phyloP scores from a whole-genome alignment of 1,284 basidiomycete genomes.

The Cutaneotrichosporon sp. region DNA sequence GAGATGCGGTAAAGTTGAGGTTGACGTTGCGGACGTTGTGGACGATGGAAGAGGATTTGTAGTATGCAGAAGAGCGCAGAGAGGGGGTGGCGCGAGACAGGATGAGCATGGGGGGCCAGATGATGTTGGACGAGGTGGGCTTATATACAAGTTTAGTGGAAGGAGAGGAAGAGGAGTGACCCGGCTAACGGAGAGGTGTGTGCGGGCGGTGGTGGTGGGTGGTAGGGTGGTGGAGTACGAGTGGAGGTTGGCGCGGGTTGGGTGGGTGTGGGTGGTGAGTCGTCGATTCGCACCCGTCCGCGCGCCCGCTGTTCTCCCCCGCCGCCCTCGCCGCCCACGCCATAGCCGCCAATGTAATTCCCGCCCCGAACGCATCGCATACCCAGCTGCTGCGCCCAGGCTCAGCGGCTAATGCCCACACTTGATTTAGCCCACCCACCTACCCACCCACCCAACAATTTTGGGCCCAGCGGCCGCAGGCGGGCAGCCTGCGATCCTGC shows the following conservation, averaged over 20 bases:
- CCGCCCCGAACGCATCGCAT: too few species aligned
- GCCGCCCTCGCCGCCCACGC: too few species aligned
- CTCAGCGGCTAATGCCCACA: neutral
- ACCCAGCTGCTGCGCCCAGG: too few species aligned
- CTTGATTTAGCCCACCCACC: neutral
- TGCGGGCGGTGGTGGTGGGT: too few species aligned
- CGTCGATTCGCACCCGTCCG: neutral
- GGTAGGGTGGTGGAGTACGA: neutral
- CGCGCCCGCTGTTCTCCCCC: too few species aligned
- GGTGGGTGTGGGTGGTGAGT: too few species aligned
- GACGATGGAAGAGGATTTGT: neutral
- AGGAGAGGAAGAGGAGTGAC: neutral
- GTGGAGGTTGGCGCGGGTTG: too few species aligned
- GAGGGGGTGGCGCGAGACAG: conserved; percentile 7
- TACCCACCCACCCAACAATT: too few species aligned
- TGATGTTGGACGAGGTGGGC: neutral
- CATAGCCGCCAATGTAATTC: too few species aligned
- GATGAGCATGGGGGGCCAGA: conserved; percentile 9
- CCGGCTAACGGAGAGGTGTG: neutral
- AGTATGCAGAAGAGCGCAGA: conserved; percentile 6
- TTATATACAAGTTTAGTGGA: conserved; percentile 1
- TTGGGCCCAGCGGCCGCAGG: too few species aligned
- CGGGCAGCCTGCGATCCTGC: too few species aligned
- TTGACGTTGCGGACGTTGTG: neutral
- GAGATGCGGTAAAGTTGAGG: conserved; percentile 6